Percentiles rank a stretch among this genome's conserved stretches.
Evolutionary conservation across 371 early-diverging fungal genomes (phyloP).

Genomic region (Phascolomyces articulosus): DNA sequence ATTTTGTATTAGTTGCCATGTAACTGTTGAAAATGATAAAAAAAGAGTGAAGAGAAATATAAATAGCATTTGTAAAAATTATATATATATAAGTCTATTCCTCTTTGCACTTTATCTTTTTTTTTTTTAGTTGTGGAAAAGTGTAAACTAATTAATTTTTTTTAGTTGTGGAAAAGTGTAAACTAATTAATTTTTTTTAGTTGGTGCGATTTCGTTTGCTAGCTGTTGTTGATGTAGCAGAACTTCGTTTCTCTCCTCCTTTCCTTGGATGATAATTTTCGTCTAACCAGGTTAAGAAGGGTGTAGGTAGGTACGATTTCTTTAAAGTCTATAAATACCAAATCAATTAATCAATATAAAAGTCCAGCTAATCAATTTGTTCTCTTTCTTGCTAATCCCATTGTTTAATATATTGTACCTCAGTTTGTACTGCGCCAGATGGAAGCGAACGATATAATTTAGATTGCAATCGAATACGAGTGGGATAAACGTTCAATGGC

Average conservation of each 20-base stretch:
- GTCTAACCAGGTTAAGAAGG: slow-evolving; percentile 1
- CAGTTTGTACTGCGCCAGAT: slow-evolving; percentile 36
- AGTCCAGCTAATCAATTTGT: neutral
- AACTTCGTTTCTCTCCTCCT: neutral
- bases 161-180: no score
- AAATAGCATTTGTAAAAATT: no score
- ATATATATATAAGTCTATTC: no score
- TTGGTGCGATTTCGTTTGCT: slow-evolving; percentile 4
- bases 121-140: no score
- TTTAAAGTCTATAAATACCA: slow-evolving; percentile 5
- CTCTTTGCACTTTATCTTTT: no score
- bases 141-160: no score
- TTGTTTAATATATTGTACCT: slow-evolving; percentile 28
- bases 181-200: no score
- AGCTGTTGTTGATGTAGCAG: neutral
- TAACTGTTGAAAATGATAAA: no score
- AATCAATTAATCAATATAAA: neutral
- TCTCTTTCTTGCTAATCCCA: neutral
- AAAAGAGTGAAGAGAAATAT: no score
- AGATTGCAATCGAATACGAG: slow-evolving; percentile 59
- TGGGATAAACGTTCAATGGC: slow-evolving; percentile 73
- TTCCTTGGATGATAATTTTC: slow-evolving; percentile 5
- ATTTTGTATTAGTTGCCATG: no score
- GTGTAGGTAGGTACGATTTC: slow-evolving; percentile 6
- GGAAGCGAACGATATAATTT: slow-evolving; percentile 59